These are phyloP conservation scores for Rhizopus arrhizus DNA, from an alignment of 371 early-diverging fungal genomes.

Conservation along the genomic window DNA sequence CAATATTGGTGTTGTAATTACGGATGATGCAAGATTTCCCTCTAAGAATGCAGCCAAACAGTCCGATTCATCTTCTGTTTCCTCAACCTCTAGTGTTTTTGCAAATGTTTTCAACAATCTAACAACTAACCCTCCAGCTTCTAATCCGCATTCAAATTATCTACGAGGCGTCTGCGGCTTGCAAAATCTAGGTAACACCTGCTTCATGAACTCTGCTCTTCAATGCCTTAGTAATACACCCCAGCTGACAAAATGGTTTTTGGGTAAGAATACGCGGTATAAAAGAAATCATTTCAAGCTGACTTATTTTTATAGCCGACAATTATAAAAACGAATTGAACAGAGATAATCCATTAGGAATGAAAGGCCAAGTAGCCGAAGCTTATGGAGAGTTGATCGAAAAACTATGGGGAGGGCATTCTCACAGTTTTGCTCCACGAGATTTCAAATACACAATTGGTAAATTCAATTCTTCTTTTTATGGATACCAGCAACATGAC, in stretches of 20 bases:
- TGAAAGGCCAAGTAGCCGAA: conserved; percentile 63
- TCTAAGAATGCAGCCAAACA: conserved; percentile 9
- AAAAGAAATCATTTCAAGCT: neutral
- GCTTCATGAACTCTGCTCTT: conserved; percentile 86
- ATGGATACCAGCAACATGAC: conserved; percentile 77
- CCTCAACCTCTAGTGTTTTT: conserved; percentile 28
- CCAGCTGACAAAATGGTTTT: conserved; percentile 66
- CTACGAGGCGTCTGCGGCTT: conserved; percentile 65
- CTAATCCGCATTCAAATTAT: neutral
- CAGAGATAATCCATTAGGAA: conserved; percentile 59
- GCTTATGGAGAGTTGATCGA: conserved; percentile 65
- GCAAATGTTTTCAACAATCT: conserved; percentile 29
- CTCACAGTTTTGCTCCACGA: conserved; percentile 59
- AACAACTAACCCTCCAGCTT: conserved; percentile 21
- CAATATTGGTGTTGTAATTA: conserved; percentile 18
- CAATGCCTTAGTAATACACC: conserved; percentile 78
- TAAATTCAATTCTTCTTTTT: conserved; percentile 67
- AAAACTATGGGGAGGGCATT: conserved; percentile 60
- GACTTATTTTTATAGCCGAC: conserved; percentile 26
- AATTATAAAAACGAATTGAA: conserved; percentile 53
- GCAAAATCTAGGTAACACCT: conserved; percentile 85
- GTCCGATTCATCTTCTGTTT: conserved; percentile 24
- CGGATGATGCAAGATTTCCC: conserved; percentile 11
- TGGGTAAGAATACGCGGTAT: conserved; percentile 16
- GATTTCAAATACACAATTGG: conserved; percentile 71